phyloP scores from a whole-genome alignment of 1,284 basidiomycete species.

The Garcileccinum viscosum region DNA sequence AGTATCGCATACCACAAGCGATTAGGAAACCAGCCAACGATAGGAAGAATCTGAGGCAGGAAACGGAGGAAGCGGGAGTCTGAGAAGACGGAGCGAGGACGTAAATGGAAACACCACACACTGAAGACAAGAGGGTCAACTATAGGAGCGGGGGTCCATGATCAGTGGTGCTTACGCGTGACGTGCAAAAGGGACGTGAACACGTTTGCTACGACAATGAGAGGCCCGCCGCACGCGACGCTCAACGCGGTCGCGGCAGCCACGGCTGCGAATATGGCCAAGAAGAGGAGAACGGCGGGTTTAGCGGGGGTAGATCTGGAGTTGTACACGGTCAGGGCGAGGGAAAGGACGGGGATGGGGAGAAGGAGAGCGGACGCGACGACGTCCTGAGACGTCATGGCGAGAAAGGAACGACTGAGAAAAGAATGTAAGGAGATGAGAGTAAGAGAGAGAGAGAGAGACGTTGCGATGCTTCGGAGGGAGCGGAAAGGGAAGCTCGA shows the following conservation, averaged over 20 bases:
- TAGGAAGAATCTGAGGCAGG: conserved; percentile 23
- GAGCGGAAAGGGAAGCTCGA: not conserved
- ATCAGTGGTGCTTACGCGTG: conserved; percentile 22
- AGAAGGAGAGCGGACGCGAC: conserved; percentile 35
- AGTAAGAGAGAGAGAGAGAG: conserved; percentile 8
- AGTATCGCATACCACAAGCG: conserved; percentile 31
- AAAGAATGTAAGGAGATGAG: conserved; percentile 23
- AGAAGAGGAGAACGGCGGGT: conserved; percentile 19
- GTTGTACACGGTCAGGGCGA: conserved; percentile 20
- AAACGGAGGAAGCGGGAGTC: conserved; percentile 11
- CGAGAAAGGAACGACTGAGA: conserved; percentile 24
- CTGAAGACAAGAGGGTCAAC: conserved; percentile 13
- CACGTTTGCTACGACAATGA: conserved; percentile 23
- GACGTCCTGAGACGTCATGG: conserved; percentile 35
- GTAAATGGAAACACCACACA: conserved; percentile 35
- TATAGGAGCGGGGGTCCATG: not conserved
- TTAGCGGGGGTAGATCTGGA: conserved; percentile 14
- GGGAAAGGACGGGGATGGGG: conserved; percentile 29
- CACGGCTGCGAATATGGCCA: conserved; percentile 32
- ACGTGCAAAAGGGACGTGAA: conserved; percentile 28
- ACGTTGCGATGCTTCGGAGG: conserved; percentile 18
- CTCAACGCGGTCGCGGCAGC: conserved; percentile 29
- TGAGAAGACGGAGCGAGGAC: conserved; percentile 21
- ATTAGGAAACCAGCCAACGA: conserved; percentile 31
- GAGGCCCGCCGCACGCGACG: conserved; percentile 19